Evolutionary conservation across 805 yeast genomes (phyloP).

Genomic region (Candida railenensis): DNA sequence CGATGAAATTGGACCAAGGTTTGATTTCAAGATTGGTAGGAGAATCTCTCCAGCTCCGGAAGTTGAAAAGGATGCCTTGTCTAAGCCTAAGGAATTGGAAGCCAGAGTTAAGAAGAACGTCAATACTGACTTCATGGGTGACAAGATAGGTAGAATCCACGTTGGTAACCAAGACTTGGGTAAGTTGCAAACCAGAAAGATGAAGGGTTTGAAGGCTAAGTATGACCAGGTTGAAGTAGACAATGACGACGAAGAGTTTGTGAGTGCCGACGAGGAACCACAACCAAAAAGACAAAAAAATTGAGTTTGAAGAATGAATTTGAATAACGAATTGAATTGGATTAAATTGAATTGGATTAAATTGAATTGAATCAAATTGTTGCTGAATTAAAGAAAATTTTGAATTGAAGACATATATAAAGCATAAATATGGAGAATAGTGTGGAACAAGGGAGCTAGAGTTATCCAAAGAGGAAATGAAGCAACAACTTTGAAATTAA

Average conservation of each 20-base stretch:
- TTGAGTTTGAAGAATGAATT: no score
- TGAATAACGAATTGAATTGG: no score
- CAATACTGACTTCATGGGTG: constrained; percentile 86
- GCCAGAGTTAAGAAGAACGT: constrained; percentile 87
- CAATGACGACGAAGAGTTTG: constrained; percentile 49
- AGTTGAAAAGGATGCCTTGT: constrained; percentile 84
- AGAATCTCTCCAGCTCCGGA: constrained; percentile 80
- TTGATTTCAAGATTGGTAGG: constrained; percentile 91
- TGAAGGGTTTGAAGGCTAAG: constrained; percentile 92
- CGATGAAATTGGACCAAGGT: constrained; percentile 93
- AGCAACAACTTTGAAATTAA: no score
- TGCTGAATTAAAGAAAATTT: no score
- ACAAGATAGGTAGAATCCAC: constrained; percentile 93
- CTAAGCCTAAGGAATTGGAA: constrained; percentile 77
- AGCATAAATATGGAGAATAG: no score
- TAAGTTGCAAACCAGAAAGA: constrained; percentile 92
- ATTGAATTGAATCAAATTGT: no score
- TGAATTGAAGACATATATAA: no score
- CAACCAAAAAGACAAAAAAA: constrained; percentile 32
- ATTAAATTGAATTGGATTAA: no score
- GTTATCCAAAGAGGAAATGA: no score
- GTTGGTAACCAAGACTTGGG: constrained; percentile 92
- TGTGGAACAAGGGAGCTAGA: no score
- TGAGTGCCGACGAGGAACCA: constrained; percentile 21
- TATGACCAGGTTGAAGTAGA: constrained; percentile 68